phyloP scores from a whole-genome alignment of 179 eudicot species.

The Beta macrorhiza region DNA sequence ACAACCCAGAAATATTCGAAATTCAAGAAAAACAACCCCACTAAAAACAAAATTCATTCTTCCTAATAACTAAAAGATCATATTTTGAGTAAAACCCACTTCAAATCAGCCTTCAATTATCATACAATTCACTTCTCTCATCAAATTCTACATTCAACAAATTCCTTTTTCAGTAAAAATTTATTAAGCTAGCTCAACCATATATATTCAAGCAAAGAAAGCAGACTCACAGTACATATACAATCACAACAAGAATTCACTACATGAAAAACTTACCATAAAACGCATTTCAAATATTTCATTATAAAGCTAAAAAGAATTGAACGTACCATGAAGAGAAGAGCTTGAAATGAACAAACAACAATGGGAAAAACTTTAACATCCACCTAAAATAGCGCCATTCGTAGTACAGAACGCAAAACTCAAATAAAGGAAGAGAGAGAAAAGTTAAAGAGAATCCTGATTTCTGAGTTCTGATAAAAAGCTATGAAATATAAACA shows the following conservation, averaged over 20 bases:
- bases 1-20: not conserved
- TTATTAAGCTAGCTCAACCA: not conserved
- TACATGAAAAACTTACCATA: not conserved
- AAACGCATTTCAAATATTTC: not conserved
- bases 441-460: not conserved
- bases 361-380: not conserved
- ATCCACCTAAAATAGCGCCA: not conserved
- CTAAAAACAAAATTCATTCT: too few relatives aligned
- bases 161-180: not conserved
- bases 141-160: not conserved
- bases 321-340: not conserved
- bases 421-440: not conserved
- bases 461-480: not conserved
- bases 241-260: not conserved
- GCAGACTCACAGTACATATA: not conserved
- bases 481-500: not conserved
- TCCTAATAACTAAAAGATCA: not conserved
- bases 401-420: not conserved
- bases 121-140: not conserved
- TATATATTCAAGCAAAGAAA: not conserved
- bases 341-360: not conserved
- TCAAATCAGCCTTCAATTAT: not conserved
- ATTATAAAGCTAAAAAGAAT: not conserved
- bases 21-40: not conserved
- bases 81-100: not conserved